Evolutionary conservation across 331 rosid genomes (phyloP).

Genomic region (Prunus yedoensis): DNA sequence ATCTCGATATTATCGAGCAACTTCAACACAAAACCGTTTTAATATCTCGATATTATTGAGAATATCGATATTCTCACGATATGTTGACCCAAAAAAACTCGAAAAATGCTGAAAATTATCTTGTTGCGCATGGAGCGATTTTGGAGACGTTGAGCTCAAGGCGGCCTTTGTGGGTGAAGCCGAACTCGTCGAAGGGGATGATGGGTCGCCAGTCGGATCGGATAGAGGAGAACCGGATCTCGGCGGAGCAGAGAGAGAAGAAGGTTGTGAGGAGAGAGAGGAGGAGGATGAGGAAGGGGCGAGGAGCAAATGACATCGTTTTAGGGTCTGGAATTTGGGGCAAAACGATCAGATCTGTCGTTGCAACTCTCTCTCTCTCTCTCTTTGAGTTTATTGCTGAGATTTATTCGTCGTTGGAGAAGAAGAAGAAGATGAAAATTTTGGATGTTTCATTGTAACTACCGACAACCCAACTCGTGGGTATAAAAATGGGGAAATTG

Average conservation of each 20-base stretch:
- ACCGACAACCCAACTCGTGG: not conserved
- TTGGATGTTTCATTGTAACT: not conserved
- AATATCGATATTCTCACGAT: too few species aligned
- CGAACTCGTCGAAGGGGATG: slow-evolving; percentile 76
- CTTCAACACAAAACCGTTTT: too few species aligned
- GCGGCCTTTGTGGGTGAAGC: slow-evolving; percentile 73
- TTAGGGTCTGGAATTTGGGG: not conserved
- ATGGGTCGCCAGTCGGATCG: slow-evolving; percentile 53
- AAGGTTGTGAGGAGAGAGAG: slow-evolving; percentile 10
- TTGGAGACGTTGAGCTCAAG: slow-evolving; percentile 63
- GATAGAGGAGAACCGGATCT: slow-evolving; percentile 47
- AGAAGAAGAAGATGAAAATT: not conserved
- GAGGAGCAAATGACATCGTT: not conserved
- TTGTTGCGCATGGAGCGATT: slow-evolving; percentile 15
- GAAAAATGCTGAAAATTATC: too few species aligned
- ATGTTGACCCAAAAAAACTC: too few species aligned
- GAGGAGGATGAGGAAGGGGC: slow-evolving; percentile 8
- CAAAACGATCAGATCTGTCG: not conserved
- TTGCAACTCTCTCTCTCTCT: not conserved
- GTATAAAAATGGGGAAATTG: not conserved
- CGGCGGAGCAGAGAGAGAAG: slow-evolving; percentile 27
- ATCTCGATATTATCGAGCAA: too few species aligned
- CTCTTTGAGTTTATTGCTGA: not conserved
- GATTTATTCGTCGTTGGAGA: not conserved
- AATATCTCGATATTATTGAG: too few species aligned